These are phyloP conservation scores for Sporothrix globosa DNA, from an alignment of 2,329 filamentous ascomycete species.

Conservation along the genomic window DNA sequence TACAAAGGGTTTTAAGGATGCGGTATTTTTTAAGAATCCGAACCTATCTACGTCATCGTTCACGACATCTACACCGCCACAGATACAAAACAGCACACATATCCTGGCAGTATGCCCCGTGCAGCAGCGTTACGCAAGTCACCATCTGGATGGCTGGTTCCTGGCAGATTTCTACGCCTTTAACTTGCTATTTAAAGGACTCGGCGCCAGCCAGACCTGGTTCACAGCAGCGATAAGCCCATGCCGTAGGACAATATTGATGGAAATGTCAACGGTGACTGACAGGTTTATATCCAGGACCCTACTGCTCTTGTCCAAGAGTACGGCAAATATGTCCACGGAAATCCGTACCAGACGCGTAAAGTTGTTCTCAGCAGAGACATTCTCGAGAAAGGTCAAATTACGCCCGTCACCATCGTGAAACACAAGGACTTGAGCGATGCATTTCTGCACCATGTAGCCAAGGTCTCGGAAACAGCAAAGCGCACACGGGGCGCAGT, in stretches of 20 bases:
- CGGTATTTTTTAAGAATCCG: too few relatives aligned
- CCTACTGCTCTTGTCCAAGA: neutral
- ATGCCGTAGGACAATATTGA: too few relatives aligned
- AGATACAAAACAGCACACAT: neutral
- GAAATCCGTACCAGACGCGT: neutral
- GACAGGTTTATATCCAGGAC: neutral
- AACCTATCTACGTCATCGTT: neutral
- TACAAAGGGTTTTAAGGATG: too few relatives aligned
- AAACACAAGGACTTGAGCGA: neutral
- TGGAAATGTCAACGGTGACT: too few relatives aligned
- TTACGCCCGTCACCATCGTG: neutral
- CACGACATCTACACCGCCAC: neutral
- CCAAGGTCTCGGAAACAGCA: neutral
- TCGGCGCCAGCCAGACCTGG: neutral
- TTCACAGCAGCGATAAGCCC: neutral
- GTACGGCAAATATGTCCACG: neutral
- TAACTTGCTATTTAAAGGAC: neutral
- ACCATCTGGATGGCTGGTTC: neutral
- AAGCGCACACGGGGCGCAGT: neutral
- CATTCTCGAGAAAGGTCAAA: neutral
- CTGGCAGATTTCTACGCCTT: neutral
- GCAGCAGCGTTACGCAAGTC: neutral
- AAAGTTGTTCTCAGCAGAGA: neutral
- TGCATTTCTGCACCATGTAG: neutral
- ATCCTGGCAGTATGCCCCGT: neutral